Evolutionary conservation across 257 asterid genomes (phyloP), one percentile per base, ranked within the genome.

Genomic region (Penstemon eatonii): DNA sequence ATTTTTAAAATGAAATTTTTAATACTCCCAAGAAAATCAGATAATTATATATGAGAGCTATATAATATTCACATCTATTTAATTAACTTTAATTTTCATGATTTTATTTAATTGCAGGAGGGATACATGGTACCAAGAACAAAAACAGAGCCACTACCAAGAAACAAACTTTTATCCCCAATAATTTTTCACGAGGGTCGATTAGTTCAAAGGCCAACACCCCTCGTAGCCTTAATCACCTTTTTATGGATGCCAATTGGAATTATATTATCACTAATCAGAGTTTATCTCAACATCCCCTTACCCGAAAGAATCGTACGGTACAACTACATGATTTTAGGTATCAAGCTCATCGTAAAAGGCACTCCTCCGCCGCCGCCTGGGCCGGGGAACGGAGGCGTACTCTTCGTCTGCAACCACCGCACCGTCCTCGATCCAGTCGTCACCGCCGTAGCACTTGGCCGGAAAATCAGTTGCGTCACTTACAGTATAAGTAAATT

Each of bases 301-400:
- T 42, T 88, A 6, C 96, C 97, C 0, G 95, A 85, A 67, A 80
- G 60, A 43, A 80, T 90, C 38, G 93, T 78, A 4, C 80, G 92
- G 0, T 85, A 85, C 84, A 82, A n/a, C 37, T 92, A 86, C 74
- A 73, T 36, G 56, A 49, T 86, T 37, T 87, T 90, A 3, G 97
- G 98, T 0, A 92, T 92, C 81, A 92, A 90, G 49, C 79, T 90
- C 2, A 58, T 82, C 1, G 89, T 92, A 12, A 88, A 77, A 63
- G 98, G 98, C 54, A 88, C 73, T 19, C 98, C 93, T 2, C 98
- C 97, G 0, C 96, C 96, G 10, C 92, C 97, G 1, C 96, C 97
- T 0, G 42, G 65, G 0, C 36, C 77, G 1, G 91, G 95, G 4
- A 78, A 68, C 10, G 76, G 90, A 56, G 97, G 98, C 12, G 87